phyloP scores from a whole-genome alignment of 192 early-diverging fungal genomes.

The Pilaira anomala region DNA sequence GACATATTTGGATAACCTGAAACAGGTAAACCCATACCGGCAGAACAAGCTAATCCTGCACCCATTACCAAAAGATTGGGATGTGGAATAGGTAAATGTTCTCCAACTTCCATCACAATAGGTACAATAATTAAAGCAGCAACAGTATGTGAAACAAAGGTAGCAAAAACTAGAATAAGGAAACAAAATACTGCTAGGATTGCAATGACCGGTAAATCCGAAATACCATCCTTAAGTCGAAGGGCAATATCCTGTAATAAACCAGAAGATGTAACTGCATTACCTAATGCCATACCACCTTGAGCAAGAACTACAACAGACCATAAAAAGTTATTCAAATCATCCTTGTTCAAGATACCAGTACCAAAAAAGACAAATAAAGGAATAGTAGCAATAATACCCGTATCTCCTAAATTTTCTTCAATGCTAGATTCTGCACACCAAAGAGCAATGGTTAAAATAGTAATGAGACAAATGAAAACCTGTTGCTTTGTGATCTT shows the following conservation, averaged over 20 bases:
- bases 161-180: constrained; percentile 64
- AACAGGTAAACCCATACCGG: constrained; percentile 56
- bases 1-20: constrained; percentile 79
- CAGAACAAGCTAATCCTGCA: constrained; percentile 47
- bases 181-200: constrained; percentile 58
- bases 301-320: constrained; percentile 62
- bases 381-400: constrained; percentile 67
- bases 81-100: constrained; percentile 60
- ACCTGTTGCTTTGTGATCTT: constrained; percentile 45
- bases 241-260: constrained; percentile 61
- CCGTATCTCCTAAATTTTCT: constrained; percentile 64
- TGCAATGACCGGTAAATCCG: constrained; percentile 45
- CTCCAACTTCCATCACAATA: constrained; percentile 67
- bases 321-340: constrained; percentile 68
- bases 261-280: constrained; percentile 68
- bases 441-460: constrained; percentile 69
- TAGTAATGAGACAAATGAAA: constrained; percentile 55
- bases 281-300: constrained; percentile 75
- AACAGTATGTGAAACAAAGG: constrained; percentile 78
- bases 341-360: constrained; percentile 69
- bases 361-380: constrained; percentile 72
- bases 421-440: constrained; percentile 61
- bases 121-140: constrained; percentile 76
- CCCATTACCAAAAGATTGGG: constrained; percentile 71
- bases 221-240: constrained; percentile 50